Evolutionary conservation across 177 flowering plant genomes (phyloP).

Genomic region (Vitis hybrid): DNA sequence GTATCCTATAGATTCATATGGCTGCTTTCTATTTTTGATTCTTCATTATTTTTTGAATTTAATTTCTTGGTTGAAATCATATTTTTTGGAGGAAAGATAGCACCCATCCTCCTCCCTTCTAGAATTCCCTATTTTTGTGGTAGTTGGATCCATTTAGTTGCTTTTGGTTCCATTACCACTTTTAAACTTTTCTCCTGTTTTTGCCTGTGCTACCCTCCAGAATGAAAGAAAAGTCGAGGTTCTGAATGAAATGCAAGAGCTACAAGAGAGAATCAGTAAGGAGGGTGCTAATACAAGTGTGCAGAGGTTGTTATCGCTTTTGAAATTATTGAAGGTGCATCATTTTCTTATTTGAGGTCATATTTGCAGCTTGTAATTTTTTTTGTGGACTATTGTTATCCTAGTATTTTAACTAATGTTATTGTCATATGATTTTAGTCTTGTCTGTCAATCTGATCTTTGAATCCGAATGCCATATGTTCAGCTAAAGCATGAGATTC

Average conservation of each 20-base stretch:
- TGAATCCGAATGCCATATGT: background rate
- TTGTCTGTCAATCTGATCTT: no score
- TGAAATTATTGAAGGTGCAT: slow-evolving; percentile 37
- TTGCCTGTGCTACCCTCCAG: slow-evolving; percentile 17
- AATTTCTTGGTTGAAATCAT: background rate
- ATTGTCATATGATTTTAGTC: no score
- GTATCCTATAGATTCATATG: background rate
- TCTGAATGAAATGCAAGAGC: slow-evolving; percentile 21
- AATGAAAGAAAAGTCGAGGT: slow-evolving; percentile 23
- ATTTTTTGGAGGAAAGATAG: no score
- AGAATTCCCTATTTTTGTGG: background rate
- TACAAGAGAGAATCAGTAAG: slow-evolving; percentile 28
- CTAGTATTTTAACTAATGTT: no score
- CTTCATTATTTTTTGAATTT: background rate
- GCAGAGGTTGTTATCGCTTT: slow-evolving; percentile 26
- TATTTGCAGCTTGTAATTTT: background rate
- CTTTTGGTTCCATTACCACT: background rate
- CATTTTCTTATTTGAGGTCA: background rate
- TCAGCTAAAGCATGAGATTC: background rate
- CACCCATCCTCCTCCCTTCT: no score
- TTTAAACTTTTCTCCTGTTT: background rate
- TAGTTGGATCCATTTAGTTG: background rate
- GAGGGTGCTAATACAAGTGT: slow-evolving; percentile 21
- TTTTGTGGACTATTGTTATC: background rate
- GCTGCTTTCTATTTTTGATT: background rate